These are phyloP conservation scores for Lumnitzera littorea DNA, from an alignment of 345 rosid species.

Conservation along the genomic window DNA sequence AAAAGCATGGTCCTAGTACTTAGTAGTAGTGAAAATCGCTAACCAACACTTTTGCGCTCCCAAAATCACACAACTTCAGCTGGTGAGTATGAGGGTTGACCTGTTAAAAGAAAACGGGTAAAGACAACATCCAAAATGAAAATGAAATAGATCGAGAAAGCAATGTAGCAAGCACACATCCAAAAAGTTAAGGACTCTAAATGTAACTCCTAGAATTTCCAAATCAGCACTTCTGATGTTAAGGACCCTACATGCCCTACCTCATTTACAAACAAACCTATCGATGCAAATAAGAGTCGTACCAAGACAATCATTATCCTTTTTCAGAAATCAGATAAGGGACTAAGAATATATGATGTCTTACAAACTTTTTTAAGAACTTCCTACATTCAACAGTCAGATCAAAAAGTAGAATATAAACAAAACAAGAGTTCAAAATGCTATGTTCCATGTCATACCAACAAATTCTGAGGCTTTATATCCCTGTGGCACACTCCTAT, in stretches of 20 bases:
- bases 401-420: neutral
- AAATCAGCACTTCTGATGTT: no score
- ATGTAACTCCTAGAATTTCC: no score
- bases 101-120: constrained; percentile 23
- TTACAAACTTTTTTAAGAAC: neutral
- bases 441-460: constrained; percentile 37
- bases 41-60: constrained; percentile 98
- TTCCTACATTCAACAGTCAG: neutral
- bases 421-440: neutral
- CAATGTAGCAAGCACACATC: neutral
- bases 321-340: no score
- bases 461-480: constrained; percentile 94
- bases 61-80: constrained; percentile 90
- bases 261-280: no score
- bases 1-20: neutral
- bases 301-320: neutral
- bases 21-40: constrained; percentile 11
- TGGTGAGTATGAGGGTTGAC: constrained; percentile 98
- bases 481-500: constrained; percentile 97
- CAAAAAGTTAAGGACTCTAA: neutral
- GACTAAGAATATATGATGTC: no score
- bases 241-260: no score
- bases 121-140: neutral
- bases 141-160: neutral
- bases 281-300: no score